phyloP scores from a whole-genome alignment of 2,329 filamentous ascomycete species.

The Juglanconis oblonga region DNA sequence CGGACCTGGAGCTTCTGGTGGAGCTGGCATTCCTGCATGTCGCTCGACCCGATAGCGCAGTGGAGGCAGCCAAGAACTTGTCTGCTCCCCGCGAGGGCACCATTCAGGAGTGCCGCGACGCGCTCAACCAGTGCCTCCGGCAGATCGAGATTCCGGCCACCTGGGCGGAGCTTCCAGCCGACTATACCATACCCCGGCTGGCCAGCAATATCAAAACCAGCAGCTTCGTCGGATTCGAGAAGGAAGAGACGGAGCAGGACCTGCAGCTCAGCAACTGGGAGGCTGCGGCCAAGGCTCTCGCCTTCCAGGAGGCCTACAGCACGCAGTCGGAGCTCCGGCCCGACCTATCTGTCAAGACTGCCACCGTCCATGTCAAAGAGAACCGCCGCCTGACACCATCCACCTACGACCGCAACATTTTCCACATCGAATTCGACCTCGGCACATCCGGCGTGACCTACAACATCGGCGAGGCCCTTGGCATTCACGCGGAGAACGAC shows the following conservation, averaged over 20 bases:
- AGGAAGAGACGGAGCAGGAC: conserved; percentile 67
- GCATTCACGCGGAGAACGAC: conserved; percentile 95
- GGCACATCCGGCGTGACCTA: conserved; percentile 89
- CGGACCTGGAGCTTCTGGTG: conserved; percentile 63
- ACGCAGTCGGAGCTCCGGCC: conserved; percentile 74
- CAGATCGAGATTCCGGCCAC: conserved; percentile 71
- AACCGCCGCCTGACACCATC: conserved; percentile 86
- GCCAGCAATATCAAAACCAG: conserved; percentile 67
- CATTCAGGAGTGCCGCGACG: conserved; percentile 59
- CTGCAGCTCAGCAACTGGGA: conserved; percentile 72
- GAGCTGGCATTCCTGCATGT: conserved; percentile 83
- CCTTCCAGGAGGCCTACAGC: conserved; percentile 91
- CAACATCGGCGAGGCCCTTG: conserved; percentile 94
- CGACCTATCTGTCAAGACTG: conserved; percentile 82
- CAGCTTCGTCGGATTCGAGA: conserved; percentile 80
- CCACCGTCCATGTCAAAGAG: conserved; percentile 87
- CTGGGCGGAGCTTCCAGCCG: conserved; percentile 72
- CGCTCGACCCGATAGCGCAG: conserved; percentile 62
- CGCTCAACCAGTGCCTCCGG: conserved; percentile 67
- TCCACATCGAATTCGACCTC: conserved; percentile 99
- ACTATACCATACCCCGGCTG: conserved; percentile 51
- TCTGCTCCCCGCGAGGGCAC: conserved; percentile 48
- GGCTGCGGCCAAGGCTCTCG: conserved; percentile 78
- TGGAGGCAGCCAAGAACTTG: conserved; percentile 65
- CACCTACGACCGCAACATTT: conserved; percentile 96